Base-by-base conservation (phyloP, 345 rosid species). In the Balakata baccata region DNA sequence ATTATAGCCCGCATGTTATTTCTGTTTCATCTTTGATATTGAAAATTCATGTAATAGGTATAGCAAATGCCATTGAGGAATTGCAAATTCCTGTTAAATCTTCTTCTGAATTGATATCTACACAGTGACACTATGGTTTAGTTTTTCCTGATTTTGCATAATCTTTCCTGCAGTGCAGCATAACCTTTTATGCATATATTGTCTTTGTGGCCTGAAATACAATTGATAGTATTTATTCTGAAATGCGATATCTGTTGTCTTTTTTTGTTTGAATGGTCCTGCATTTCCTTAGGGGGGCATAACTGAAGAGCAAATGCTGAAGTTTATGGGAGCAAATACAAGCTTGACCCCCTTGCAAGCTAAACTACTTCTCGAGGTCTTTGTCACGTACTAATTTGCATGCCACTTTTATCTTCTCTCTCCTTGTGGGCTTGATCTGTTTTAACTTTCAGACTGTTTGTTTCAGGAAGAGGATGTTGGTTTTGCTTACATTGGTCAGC, bases 281-380 rank as follows among this genome's bases (percentile, higher is more conserved):
- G 52, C 63, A 39, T 39, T 71, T 82, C 59, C 75, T 71, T 74
- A 92, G 98, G 98, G 87, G 0, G 98, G 98, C 75, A 84, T 92
- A 60, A 94, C 97, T 72, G 98, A 94, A 85, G 98, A 92, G 81
- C 98, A 94, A 79, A 92, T 92, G 96, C 85, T 94, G 77, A 90
- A 88, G 83, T 92, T 84, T 81, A 89, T 94, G 98, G 98, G 98
- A 78, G 97, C 98, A 76, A 92, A 91, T 51, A 85, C 98, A 76
- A 82, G 81, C 74, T 73, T 95, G 82, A 89, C 96, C 34, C 77
- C 81, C 62, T 81, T 74, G 73, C 96, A 88, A 58, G 96, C 92
- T 23, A 92, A 92, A 81, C 87, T 78, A 73, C 93, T 95, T 71
- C 88, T 92, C n/a, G 99, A 92, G 99, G 99, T 95, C 68, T 67